phyloP scores from a whole-genome alignment of 352 stramenopile genomes.

The Saprolegnia parasitica region DNA sequence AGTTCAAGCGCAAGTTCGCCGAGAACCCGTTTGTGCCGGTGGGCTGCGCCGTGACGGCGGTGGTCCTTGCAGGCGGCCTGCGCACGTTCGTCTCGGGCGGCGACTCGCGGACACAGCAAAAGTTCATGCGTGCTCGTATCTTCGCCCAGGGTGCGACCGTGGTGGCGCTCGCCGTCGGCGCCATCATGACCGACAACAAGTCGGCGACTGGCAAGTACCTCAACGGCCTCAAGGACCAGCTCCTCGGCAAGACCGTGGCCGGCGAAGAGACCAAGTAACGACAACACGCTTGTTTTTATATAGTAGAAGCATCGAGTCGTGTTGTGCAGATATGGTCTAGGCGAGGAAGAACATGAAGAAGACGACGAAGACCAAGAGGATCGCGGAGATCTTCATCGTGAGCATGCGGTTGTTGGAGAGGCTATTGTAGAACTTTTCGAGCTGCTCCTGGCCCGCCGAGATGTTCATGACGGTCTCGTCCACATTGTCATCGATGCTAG shows the following conservation, averaged over 20 bases:
- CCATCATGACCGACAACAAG: slow-evolving; percentile 56
- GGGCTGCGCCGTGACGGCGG: slow-evolving; percentile 56
- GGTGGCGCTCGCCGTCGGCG: slow-evolving; percentile 57
- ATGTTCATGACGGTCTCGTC: slow-evolving; percentile 74
- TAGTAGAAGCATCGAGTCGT: slow-evolving; percentile 9
- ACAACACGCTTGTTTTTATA: slow-evolving; percentile 6
- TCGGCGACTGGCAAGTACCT: slow-evolving; percentile 9
- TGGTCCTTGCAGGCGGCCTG: slow-evolving; percentile 56
- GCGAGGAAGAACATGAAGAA: slow-evolving; percentile 88
- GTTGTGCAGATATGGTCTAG: slow-evolving; percentile 34
- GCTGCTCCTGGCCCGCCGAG: slow-evolving; percentile 67
- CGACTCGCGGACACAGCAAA: slow-evolving; percentile 69
- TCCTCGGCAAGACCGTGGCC: neutral
- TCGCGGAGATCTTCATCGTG: slow-evolving; percentile 77
- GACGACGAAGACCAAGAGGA: slow-evolving; percentile 84
- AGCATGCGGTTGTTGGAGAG: slow-evolving; percentile 85
- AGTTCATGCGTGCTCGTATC: slow-evolving; percentile 74
- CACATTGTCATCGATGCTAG: slow-evolving; percentile 82
- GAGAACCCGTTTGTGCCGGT: slow-evolving; percentile 77
- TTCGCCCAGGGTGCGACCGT: slow-evolving; percentile 69
- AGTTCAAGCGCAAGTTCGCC: slow-evolving; percentile 67
- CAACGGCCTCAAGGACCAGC: neutral
- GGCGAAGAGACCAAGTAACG: neutral
- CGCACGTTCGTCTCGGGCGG: slow-evolving; percentile 59
- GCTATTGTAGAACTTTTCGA: slow-evolving; percentile 81